phyloP scores from a whole-genome alignment of 495 filamentous ascomycete genomes.

The Opeltia flavorubescens region DNA sequence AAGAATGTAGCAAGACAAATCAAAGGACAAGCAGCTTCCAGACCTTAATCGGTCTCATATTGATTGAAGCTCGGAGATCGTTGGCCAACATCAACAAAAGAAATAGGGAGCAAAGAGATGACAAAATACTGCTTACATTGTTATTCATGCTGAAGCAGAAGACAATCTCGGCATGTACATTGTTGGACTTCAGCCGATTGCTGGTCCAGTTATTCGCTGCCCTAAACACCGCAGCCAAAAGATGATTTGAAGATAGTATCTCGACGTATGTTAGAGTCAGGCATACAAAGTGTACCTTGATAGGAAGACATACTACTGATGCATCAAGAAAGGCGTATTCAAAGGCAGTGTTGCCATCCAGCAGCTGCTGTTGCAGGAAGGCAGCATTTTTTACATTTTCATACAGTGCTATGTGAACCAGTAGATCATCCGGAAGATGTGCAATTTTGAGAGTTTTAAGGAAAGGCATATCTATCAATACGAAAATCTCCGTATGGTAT shows the following conservation, averaged over 20 bases:
- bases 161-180: conserved; percentile 89
- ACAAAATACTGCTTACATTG: conserved; percentile 55
- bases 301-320: conserved; percentile 36
- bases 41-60: not conserved
- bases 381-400: conserved; percentile 58
- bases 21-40: not conserved
- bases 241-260: conserved; percentile 55
- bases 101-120: not conserved
- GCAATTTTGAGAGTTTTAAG: conserved; percentile 48
- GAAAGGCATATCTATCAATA: not conserved
- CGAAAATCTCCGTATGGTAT: not conserved
- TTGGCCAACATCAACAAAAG: too few species aligned
- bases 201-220: conserved; percentile 54
- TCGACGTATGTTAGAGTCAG: conserved; percentile 17
- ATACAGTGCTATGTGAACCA: conserved; percentile 61
- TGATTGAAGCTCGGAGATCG: conserved; percentile 8
- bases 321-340: conserved; percentile 94
- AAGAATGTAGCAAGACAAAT: not conserved
- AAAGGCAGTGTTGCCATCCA: conserved; percentile 65
- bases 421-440: conserved; percentile 50
- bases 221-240: conserved; percentile 63
- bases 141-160: conserved; percentile 69
- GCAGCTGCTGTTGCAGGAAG: conserved; percentile 65
- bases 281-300: not conserved
- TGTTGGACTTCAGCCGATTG: conserved; percentile 56